Conservation (phyloP, 164 flowering plant species). For the Vitis cinerea region DNA sequence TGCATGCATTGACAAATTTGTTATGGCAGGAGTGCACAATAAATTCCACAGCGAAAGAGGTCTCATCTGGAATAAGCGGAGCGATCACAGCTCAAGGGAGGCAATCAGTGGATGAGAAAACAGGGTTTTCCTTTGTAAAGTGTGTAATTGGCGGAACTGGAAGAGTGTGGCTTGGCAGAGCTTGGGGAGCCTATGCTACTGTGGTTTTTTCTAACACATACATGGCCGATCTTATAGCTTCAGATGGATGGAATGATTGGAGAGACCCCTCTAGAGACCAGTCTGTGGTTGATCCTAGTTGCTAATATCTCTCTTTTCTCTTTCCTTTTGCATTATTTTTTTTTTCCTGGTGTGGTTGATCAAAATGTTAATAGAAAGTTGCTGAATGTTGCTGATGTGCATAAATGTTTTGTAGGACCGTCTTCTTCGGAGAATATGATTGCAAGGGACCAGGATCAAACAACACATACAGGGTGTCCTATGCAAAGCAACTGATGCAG, state of each 20-base stretch:
- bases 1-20: background rate
- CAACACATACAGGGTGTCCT: slow-evolving; percentile 41
- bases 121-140: slow-evolving; percentile 76
- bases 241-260: slow-evolving; percentile 47
- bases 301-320: background rate
- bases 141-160: slow-evolving; percentile 69
- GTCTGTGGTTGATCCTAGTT: slow-evolving; percentile 16
- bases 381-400: background rate
- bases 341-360: background rate
- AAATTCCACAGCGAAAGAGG: slow-evolving; percentile 31
- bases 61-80: slow-evolving; percentile 45
- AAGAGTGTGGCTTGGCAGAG: slow-evolving; percentile 67
- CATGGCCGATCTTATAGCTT: slow-evolving; percentile 59
- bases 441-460: slow-evolving; percentile 71
- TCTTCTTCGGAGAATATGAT: slow-evolving; percentile 73
- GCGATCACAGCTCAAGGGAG: slow-evolving; percentile 76
- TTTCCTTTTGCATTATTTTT: background rate
- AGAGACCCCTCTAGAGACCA: slow-evolving; percentile 34
- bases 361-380: too few species aligned
- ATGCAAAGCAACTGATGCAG: slow-evolving; percentile 48
- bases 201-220: slow-evolving; percentile 63
- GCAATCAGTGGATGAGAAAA: slow-evolving; percentile 35
- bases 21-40: slow-evolving; percentile 27
- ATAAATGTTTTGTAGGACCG: slow-evolving; percentile 35
- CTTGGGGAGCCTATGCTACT: slow-evolving; percentile 74